phyloP scores from a whole-genome alignment of 768 basidiomycete species.

The Pseudohyphozyma bogoriensis region DNA sequence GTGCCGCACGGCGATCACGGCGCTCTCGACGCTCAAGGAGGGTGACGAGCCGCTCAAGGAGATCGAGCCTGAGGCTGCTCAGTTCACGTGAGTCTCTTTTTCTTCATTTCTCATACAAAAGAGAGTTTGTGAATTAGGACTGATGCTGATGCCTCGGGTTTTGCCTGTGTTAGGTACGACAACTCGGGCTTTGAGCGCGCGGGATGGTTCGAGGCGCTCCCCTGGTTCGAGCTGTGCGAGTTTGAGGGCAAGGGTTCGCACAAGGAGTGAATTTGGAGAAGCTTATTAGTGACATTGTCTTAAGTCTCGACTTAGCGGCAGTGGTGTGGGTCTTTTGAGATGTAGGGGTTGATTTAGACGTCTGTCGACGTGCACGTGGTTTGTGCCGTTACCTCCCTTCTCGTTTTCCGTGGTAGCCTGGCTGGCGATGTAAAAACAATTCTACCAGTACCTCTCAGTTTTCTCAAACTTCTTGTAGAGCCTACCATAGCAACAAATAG shows the following conservation, averaged over 20 bases:
- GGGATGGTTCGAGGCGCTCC: slow-evolving; percentile 1
- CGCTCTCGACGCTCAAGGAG: neutral
- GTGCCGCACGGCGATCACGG: neutral
- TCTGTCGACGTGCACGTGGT: too few relatives aligned
- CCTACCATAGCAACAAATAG: too few relatives aligned
- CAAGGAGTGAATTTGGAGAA: neutral
- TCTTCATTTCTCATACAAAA: neutral
- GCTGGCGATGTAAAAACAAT: too few relatives aligned
- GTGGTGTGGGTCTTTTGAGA: too few relatives aligned
- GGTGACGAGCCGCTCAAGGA: neutral
- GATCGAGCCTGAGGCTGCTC: neutral
- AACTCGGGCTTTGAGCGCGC: slow-evolving; percentile 2
- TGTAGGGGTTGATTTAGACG: too few relatives aligned
- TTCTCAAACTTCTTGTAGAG: too few relatives aligned
- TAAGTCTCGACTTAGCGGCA: too few relatives aligned
- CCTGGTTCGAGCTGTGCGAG: slow-evolving; percentile 3
- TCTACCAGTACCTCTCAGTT: too few relatives aligned
- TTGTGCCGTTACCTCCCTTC: too few relatives aligned
- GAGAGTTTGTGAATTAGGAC: neutral
- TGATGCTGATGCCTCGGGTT: neutral
- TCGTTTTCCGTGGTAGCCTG: too few relatives aligned
- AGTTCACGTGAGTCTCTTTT: neutral
- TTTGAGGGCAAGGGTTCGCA: neutral
- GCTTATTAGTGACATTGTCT: too few relatives aligned
- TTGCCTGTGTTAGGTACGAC: neutral